phyloP scores from a whole-genome alignment of 2,329 filamentous ascomycete species.

The Aspergillus carbonarius region DNA sequence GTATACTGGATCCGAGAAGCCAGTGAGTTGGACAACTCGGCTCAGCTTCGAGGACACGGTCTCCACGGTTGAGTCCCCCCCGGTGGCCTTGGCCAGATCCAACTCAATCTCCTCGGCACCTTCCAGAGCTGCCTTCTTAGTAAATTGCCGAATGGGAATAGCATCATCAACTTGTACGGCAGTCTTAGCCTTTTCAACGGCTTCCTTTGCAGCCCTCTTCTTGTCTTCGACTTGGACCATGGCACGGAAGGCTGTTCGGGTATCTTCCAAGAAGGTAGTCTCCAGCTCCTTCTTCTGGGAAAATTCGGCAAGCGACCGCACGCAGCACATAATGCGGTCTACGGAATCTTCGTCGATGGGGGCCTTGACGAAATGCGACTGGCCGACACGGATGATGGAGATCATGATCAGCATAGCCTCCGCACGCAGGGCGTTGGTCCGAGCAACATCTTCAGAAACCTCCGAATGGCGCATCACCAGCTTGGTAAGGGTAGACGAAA shows the following conservation, averaged over 20 bases:
- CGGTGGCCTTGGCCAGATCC: conserved; percentile 91
- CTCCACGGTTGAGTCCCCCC: conserved; percentile 79
- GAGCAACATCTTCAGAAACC: conserved; percentile 78
- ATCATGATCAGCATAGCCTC: conserved; percentile 99
- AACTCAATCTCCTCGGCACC: conserved; percentile 81
- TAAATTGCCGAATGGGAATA: conserved; percentile 85
- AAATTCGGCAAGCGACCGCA: conserved; percentile 88
- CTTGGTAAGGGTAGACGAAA: conserved; percentile 95
- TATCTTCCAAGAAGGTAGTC: conserved; percentile 90
- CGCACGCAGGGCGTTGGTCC: conserved; percentile 89
- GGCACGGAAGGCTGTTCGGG: conserved; percentile 88
- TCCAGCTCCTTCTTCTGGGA: conserved; percentile 86
- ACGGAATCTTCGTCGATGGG: conserved; percentile 97
- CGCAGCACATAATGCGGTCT: conserved; percentile 98
- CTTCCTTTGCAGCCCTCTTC: conserved; percentile 94
- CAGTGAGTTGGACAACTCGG: conserved; percentile 93
- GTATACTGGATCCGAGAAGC: conserved; percentile 97
- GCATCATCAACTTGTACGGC: conserved; percentile 96
- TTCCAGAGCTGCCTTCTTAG: conserved; percentile 83
- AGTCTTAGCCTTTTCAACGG: conserved; percentile 86
- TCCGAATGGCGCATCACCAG: conserved; percentile 96
- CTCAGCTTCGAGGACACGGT: conserved; percentile 92
- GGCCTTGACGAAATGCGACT: conserved; percentile 98
- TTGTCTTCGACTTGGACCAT: conserved; percentile 98
- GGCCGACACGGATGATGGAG: conserved; percentile 93